These are phyloP conservation scores for Eucalyptus brandiana DNA, from an alignment of 345 rosid species.

Conservation along the genomic window DNA sequence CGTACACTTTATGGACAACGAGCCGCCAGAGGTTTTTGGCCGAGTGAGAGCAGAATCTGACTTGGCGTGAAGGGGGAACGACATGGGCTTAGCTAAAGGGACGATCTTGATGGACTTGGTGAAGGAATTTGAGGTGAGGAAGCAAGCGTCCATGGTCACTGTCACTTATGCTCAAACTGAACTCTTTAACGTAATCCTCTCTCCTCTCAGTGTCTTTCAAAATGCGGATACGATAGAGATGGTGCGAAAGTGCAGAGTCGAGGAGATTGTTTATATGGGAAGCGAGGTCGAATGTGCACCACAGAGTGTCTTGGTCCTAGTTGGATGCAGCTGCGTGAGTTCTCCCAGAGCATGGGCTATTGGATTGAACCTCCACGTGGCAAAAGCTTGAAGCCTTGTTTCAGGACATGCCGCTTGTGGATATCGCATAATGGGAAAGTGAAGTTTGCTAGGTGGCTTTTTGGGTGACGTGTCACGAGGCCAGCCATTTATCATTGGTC, in stretches of 20 bases:
- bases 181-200: not conserved
- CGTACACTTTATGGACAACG: not conserved
- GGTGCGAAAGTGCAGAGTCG: not conserved
- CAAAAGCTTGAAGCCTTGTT: not conserved
- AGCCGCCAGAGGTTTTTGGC: conserved; percentile 2
- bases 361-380: conserved; percentile 30
- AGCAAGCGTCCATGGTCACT: conserved; percentile 59
- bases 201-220: not conserved
- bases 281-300: conserved; percentile 20
- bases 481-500: not conserved
- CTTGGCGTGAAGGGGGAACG: conserved; percentile 21
- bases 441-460: not conserved
- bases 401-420: not conserved
- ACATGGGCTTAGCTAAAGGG: conserved; percentile 22
- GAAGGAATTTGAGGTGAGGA: conserved; percentile 53
- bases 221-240: not conserved
- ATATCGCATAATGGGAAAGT: not conserved
- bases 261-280: not conserved
- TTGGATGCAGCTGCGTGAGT: not conserved
- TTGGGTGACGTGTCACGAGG: not conserved
- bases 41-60: conserved; percentile 11
- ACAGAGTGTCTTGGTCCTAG: conserved; percentile 9
- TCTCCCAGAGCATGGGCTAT: conserved; percentile 17
- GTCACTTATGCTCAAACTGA: not conserved
- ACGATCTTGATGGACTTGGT: conserved; percentile 18